These are phyloP conservation scores for Penicillium sp. DNA, from an alignment of 2,329 filamentous ascomycete genomes.

Conservation along the genomic window DNA sequence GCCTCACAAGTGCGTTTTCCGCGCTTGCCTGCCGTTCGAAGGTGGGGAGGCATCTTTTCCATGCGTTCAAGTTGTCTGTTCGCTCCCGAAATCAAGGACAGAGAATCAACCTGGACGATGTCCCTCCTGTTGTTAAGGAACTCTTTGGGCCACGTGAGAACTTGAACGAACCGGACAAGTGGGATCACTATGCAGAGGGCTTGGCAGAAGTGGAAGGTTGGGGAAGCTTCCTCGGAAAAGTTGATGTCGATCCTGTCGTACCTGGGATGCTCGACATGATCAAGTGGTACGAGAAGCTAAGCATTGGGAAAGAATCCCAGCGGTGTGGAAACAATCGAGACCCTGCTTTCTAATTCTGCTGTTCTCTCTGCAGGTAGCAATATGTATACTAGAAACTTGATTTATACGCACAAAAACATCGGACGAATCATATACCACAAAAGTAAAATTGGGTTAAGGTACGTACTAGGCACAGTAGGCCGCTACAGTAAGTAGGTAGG, in stretches of 20 bases:
- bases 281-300: background rate
- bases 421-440: no score
- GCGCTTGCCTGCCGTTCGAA: background rate
- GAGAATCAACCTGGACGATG: background rate
- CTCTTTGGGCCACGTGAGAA: background rate
- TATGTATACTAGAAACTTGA: no score
- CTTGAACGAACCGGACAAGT: background rate
- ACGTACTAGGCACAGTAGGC: no score
- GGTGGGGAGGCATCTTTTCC: background rate
- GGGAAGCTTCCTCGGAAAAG: background rate
- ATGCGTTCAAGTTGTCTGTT: background rate
- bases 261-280: background rate
- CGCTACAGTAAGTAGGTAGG: no score
- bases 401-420: no score
- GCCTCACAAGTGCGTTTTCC: background rate
- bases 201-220: background rate
- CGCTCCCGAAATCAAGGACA: background rate
- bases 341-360: background rate
- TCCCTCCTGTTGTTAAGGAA: background rate
- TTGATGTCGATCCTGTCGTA: background rate
- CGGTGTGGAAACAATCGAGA: background rate
- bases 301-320: background rate
- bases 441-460: no score
- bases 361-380: no score
- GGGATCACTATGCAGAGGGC: background rate